Base-by-base conservation (phyloP, 176 grass and related monocot species). In the Cocos nucifera region DNA sequence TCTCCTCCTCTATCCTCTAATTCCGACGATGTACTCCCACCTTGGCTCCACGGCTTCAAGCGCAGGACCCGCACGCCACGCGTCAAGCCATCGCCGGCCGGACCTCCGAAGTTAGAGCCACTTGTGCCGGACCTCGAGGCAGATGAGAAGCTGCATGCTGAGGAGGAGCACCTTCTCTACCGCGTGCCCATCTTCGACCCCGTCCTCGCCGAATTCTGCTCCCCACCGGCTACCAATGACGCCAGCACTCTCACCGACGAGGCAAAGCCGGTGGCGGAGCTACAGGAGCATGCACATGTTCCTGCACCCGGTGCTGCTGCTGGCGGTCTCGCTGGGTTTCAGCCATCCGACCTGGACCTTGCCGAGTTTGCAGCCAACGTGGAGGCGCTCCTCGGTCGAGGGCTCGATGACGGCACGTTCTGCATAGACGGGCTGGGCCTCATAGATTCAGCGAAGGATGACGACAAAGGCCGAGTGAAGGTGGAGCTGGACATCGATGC, bases 311-410 rank as follows among this genome's bases (percentile, higher is more conserved):
- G 48, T 39, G 0, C 22, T 4, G 24, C 22, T 15, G 24, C 51
- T 15, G 80, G 77, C 7, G 73, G 66, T 14, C 64, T 86, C 32
- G 57, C 76, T 2, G 79, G 74, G 4, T 88, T 83, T 66, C 76
- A 79, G 35, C 75, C 82, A 44, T 81, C 93, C 12, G 87, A 98
- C 25, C 66, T 89, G 70, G 93, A 92, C 25, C 79, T 98, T 3
- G 76, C 68, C n/a, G 83, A 69, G 76, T 98, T 98, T 64, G 87
- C 82, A 0, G 82, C 84, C 3, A 82, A 98, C 80, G 88, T 98
- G 88, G 93, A 92, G 79, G 86, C 51, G 63, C 70, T 98, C 19
- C 93, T 98, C 51, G 89, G 73, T 50, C 77, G 70, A 25, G 78
- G 80, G 2, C 69, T 90, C 22, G 63, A 61, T 1, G 69, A 83